Percentiles rank a stretch among this genome's conserved stretches.
Evolutionary conservation across 2,329 filamentous ascomycete genomes (phyloP).

Genomic region (Cladorrhinum sp.): DNA sequence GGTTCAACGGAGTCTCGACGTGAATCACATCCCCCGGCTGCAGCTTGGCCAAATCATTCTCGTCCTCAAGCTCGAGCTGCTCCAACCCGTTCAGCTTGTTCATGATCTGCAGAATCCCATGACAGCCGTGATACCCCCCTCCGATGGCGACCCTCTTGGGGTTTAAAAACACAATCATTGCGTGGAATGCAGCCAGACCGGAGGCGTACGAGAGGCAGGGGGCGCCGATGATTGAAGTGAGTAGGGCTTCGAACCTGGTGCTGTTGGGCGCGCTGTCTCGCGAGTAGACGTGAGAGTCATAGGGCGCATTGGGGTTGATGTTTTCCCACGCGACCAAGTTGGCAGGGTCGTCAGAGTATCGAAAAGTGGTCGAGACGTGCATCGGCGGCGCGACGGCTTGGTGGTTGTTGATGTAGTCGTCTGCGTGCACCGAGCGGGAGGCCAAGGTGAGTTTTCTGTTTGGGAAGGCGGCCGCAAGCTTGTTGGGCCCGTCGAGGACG

Average conservation of each 20-base stretch:
- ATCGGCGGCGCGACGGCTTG: conserved; percentile 83
- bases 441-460: conserved; percentile 52
- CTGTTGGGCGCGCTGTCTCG: conserved; percentile 75
- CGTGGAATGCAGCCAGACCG: conserved; percentile 85
- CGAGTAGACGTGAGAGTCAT: conserved; percentile 77
- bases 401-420: conserved; percentile 70
- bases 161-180: conserved; percentile 77
- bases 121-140: conserved; percentile 88
- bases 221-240: conserved; percentile 68
- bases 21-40: conserved; percentile 80
- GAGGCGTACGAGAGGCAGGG: conserved; percentile 75
- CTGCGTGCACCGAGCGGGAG: conserved; percentile 76
- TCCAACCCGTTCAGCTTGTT: conserved; percentile 71
- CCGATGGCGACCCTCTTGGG: conserved; percentile 79
- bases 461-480: conserved; percentile 31
- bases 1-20: conserved; percentile 92
- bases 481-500: conserved; percentile 23
- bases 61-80: conserved; percentile 62
- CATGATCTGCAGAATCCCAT: conserved; percentile 75
- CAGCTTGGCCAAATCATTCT: conserved; percentile 52
- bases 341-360: conserved; percentile 70
- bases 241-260: conserved; percentile 79
- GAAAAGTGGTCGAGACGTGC: conserved; percentile 88
- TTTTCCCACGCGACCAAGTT: conserved; percentile 54
- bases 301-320: conserved; percentile 47